Evolutionary conservation across 441 rosid species (phyloP).

Genomic region (Populus hybrid): DNA sequence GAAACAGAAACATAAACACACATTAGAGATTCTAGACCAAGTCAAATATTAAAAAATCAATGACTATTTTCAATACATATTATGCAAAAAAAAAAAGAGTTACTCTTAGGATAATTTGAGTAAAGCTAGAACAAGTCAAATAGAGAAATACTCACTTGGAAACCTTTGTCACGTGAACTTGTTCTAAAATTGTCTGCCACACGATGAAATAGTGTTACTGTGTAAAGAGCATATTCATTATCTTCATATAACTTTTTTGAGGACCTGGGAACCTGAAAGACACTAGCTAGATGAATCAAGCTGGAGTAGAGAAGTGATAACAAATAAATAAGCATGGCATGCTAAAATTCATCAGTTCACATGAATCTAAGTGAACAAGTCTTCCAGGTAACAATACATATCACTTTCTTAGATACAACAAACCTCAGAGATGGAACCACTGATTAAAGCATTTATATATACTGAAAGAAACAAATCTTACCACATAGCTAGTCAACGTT

Average conservation of each 20-base stretch:
- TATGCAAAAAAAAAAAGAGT: background rate
- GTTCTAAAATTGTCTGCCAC: slow-evolving; percentile 87
- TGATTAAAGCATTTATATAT: background rate
- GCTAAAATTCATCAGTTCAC: slow-evolving; percentile 3
- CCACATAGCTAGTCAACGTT: slow-evolving; percentile 91
- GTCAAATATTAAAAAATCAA: background rate
- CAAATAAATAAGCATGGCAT: slow-evolving; percentile 8
- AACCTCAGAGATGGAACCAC: background rate
- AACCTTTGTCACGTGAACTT: slow-evolving; percentile 76
- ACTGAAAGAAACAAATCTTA: slow-evolving; percentile 32
- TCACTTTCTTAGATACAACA: background rate
- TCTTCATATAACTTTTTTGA: slow-evolving; percentile 87
- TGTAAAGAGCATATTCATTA: slow-evolving; percentile 94
- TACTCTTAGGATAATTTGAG: slow-evolving; percentile 7
- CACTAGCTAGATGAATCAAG: slow-evolving; percentile 19
- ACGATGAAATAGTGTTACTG: slow-evolving; percentile 77
- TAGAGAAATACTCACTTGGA: slow-evolving; percentile 62
- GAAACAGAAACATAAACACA: slow-evolving; percentile 12
- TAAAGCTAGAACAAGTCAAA: slow-evolving; percentile 12
- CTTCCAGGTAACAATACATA: background rate
- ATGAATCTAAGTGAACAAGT: slow-evolving; percentile 10
- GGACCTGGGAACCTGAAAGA: slow-evolving; percentile 88
- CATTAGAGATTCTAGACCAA: slow-evolving; percentile 7
- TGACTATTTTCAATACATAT: background rate
- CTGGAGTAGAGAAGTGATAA: background rate